Evolutionary conservation across 495 filamentous ascomycete genomes (phyloP).

Genomic region (Talaromyces adpressus): DNA sequence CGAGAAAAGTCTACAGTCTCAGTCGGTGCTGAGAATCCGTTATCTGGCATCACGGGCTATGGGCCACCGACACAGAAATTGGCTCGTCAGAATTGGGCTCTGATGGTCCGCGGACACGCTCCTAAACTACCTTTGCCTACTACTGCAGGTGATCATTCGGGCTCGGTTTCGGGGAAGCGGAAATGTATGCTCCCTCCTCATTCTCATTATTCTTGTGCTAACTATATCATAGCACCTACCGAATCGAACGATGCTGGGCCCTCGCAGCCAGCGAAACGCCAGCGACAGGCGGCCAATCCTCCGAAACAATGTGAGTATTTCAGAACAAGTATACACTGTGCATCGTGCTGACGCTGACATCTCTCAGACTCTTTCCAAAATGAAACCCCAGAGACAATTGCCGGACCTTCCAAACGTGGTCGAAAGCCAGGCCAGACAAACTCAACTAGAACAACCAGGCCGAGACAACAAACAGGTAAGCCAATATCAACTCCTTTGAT

Average conservation of each 20-base stretch:
- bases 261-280: background rate
- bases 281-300: background rate
- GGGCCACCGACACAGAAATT: background rate
- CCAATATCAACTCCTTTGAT: background rate
- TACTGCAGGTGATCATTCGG: background rate
- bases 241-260: background rate
- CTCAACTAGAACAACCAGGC: background rate
- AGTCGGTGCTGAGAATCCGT: background rate
- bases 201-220: background rate
- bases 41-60: conserved; percentile 8
- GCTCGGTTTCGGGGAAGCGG: background rate
- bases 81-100: conserved; percentile 1
- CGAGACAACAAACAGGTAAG: background rate
- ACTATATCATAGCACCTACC: background rate
- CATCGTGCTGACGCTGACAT: background rate
- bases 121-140: background rate
- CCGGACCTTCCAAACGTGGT: background rate
- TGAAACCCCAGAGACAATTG: background rate
- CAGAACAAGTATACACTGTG: background rate
- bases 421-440: background rate
- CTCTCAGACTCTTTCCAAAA: background rate
- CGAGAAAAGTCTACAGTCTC: background rate
- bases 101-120: background rate
- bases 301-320: background rate
- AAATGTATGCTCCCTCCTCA: background rate